phyloP scores from a whole-genome alignment of 768 basidiomycete genomes.

The Udeniomyces megalosporus region DNA sequence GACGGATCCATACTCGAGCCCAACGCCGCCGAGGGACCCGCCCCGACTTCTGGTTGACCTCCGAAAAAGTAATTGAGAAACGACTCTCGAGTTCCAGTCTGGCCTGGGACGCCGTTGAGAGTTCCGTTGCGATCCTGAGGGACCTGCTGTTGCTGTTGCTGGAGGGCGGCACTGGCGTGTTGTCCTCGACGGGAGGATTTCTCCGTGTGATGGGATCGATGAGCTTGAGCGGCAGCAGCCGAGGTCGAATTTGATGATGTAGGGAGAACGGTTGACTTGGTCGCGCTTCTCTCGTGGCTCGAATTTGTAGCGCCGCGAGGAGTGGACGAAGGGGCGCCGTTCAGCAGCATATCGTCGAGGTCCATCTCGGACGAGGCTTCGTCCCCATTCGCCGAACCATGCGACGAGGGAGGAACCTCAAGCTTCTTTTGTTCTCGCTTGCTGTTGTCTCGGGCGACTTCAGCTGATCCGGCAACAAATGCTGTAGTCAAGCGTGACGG shows the following conservation, averaged over 20 bases:
- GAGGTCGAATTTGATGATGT: not conserved
- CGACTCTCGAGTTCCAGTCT: constrained; percentile 40
- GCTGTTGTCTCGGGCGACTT: constrained; percentile 12
- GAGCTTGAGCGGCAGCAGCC: constrained; percentile 22
- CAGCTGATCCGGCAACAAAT: constrained; percentile 16
- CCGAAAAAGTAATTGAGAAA: constrained; percentile 98
- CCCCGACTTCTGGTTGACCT: constrained; percentile 38
- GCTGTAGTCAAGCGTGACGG: not conserved
- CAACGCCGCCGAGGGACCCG: constrained; percentile 1
- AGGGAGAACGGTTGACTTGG: constrained; percentile 26
- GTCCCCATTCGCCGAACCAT: constrained; percentile 38
- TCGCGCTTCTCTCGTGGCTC: constrained; percentile 53
- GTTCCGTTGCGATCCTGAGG: not conserved
- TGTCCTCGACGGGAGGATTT: constrained; percentile 21
- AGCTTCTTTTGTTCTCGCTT: not conserved
- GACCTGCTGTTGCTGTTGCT: not conserved
- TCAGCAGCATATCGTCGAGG: constrained; percentile 30
- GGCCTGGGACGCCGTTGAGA: not conserved
- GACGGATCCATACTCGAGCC: not conserved
- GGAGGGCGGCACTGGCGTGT: constrained; percentile 16
- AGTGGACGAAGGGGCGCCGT: constrained; percentile 18
- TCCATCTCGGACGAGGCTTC: constrained; percentile 36
- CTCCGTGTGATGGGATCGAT: constrained; percentile 28
- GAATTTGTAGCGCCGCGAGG: constrained; percentile 49
- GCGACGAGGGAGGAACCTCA: not conserved